phyloP scores from a whole-genome alignment of 1,139 yeast species.

The Pichia sp. region DNA sequence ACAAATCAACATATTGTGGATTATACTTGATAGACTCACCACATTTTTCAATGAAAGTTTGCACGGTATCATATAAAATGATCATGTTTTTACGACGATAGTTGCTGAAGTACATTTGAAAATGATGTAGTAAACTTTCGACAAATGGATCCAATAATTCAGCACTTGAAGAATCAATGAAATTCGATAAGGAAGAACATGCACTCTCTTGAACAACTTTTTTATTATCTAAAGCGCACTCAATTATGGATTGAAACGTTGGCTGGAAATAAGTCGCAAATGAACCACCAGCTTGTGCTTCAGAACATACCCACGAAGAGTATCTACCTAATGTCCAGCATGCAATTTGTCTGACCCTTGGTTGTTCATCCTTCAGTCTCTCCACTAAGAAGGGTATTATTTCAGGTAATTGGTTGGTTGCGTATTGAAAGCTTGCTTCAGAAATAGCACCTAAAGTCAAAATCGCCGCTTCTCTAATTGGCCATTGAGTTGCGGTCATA shows the following conservation, averaged over 20 bases:
- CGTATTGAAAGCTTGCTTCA: slow-evolving; percentile 72
- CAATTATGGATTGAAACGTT: slow-evolving; percentile 67
- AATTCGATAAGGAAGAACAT: slow-evolving; percentile 76
- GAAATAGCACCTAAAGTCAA: slow-evolving; percentile 94
- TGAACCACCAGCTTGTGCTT: slow-evolving; percentile 51
- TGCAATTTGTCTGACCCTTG: slow-evolving; percentile 84
- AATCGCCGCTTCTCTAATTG: slow-evolving; percentile 85
- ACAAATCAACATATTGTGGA: slow-evolving; percentile 46
- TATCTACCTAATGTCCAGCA: slow-evolving; percentile 94
- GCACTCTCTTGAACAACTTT: slow-evolving; percentile 97
- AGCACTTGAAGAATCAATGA: slow-evolving; percentile 69
- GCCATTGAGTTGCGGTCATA: slow-evolving; percentile 71
- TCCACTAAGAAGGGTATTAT: slow-evolving; percentile 82
- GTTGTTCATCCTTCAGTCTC: slow-evolving; percentile 64
- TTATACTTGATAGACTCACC: slow-evolving; percentile 46
- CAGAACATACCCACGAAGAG: slow-evolving; percentile 70
- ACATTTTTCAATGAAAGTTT: slow-evolving; percentile 76
- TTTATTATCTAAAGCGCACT: slow-evolving; percentile 70
- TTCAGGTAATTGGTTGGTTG: slow-evolving; percentile 66
- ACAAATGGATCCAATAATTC: slow-evolving; percentile 48
- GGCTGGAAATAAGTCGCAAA: slow-evolving; percentile 67
- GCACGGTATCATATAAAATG: slow-evolving; percentile 84
- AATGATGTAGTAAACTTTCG: slow-evolving; percentile 59
- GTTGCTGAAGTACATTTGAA: slow-evolving; percentile 61
- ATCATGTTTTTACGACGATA: slow-evolving; percentile 81